A percentile compares a stretch with the other conserved stretches of the same genome.
These are phyloP conservation scores for Neoboletus magnificus DNA, from an alignment of 768 basidiomycete genomes.

Conservation along the genomic window DNA sequence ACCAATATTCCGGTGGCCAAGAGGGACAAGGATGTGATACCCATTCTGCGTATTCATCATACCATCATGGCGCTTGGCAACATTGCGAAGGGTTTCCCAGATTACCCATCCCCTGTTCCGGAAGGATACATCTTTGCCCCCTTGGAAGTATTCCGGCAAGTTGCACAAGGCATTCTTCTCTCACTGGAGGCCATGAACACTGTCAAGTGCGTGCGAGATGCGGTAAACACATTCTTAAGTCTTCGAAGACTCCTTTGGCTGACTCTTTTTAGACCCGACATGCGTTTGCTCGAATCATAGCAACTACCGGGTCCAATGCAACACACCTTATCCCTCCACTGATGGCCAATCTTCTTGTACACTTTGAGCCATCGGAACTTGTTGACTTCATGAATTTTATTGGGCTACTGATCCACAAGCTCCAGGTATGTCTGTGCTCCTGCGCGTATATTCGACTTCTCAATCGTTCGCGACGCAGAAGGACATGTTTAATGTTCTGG, in stretches of 20 bases:
- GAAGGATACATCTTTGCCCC: constrained; percentile 68
- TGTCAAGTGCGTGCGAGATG: constrained; percentile 85
- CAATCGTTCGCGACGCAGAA: constrained; percentile 42
- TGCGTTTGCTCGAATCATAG: constrained; percentile 90
- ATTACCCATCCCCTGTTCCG: constrained; percentile 69
- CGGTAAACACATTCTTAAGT: constrained; percentile 51
- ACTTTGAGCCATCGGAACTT: constrained; percentile 89
- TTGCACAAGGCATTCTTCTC: constrained; percentile 83
- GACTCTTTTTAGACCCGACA: constrained; percentile 67
- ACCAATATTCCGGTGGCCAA: constrained; percentile 52
- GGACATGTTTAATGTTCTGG: constrained; percentile 84
- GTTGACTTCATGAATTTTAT: constrained; percentile 97
- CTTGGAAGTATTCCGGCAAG: constrained; percentile 75
- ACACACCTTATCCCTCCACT: constrained; percentile 85
- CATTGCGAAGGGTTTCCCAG: constrained; percentile 95
- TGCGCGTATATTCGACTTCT: not conserved
- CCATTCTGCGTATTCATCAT: constrained; percentile 89
- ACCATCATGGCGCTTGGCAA: constrained; percentile 92
- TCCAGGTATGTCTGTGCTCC: constrained; percentile 56
- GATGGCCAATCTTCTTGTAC: constrained; percentile 85
- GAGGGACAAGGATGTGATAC: constrained; percentile 61
- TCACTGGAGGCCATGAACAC: constrained; percentile 86
- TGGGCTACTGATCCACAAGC: constrained; percentile 82
- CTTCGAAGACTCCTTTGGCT: constrained; percentile 1
- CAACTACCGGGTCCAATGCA: constrained; percentile 81